Conservation (phyloP, 257 asterid species). For the Gentiana straminea region DNA sequence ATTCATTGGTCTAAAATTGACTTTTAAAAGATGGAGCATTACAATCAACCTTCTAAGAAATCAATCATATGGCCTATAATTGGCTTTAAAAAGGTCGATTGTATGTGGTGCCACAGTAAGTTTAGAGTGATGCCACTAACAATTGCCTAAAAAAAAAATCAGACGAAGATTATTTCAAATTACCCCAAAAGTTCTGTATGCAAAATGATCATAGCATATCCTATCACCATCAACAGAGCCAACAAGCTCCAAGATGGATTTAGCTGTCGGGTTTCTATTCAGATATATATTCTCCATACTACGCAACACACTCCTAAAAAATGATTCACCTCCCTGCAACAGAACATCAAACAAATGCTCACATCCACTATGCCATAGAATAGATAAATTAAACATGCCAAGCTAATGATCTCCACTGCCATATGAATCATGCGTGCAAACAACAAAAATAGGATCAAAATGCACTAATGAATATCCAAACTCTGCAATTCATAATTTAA, state of each 20-base stretch:
- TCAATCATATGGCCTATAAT: background rate
- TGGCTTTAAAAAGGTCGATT: too few species aligned
- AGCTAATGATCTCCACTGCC: too few species aligned
- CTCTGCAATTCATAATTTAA: too few species aligned
- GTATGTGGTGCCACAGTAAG: background rate
- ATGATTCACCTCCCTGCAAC: constrained; percentile 74
- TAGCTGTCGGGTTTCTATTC: constrained; percentile 75
- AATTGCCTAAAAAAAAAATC: background rate
- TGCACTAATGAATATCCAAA: background rate
- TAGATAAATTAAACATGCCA: too few species aligned
- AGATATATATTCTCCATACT: constrained; percentile 67
- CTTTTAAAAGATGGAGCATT: too few species aligned
- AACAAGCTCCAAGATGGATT: constrained; percentile 68
- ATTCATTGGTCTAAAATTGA: background rate
- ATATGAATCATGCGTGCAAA: too few species aligned
- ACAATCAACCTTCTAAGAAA: too few species aligned
- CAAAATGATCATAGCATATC: constrained; percentile 84
- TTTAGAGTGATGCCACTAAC: background rate
- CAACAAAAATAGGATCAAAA: too few species aligned
- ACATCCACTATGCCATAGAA: constrained; percentile 1
- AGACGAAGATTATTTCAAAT: background rate
- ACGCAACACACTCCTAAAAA: constrained; percentile 63
- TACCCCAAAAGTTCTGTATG: constrained; percentile 89
- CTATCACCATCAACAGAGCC: constrained; percentile 49
- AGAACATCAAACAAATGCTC: constrained; percentile 4